phyloP scores from a whole-genome alignment of 345 rosid genomes.

The Aethionema arabicum region DNA sequence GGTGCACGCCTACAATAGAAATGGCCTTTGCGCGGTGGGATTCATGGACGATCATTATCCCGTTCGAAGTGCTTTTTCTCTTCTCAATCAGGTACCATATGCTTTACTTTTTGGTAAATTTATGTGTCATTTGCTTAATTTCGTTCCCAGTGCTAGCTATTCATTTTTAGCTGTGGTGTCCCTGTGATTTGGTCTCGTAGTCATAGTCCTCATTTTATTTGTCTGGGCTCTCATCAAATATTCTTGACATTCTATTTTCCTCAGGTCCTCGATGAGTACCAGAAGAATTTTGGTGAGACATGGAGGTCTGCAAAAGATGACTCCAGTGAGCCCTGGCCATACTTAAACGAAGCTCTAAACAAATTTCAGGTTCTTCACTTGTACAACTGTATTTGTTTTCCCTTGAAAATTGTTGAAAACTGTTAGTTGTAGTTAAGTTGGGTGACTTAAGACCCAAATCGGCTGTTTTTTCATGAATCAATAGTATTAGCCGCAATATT shows the following conservation, averaged over 20 bases:
- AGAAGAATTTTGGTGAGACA: slow-evolving; percentile 83
- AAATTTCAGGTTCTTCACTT: slow-evolving; percentile 70
- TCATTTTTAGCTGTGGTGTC: neutral
- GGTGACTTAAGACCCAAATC: neutral
- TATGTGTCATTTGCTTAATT: too few relatives aligned
- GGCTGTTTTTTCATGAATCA: neutral
- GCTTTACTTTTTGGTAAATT: neutral
- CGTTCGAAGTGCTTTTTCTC: slow-evolving; percentile 85
- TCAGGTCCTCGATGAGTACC: slow-evolving; percentile 91
- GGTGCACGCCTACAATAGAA: slow-evolving; percentile 86
- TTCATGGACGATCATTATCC: slow-evolving; percentile 99
- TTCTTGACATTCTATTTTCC: slow-evolving; percentile 11
- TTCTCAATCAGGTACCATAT: slow-evolving; percentile 73
- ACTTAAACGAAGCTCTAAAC: slow-evolving; percentile 66
- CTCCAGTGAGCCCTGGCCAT: slow-evolving; percentile 74
- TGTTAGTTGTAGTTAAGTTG: slow-evolving; percentile 3
- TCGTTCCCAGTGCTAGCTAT: too few relatives aligned
- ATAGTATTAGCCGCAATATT: neutral
- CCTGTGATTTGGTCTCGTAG: neutral
- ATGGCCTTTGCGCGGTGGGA: slow-evolving; percentile 83
- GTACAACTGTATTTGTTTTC: slow-evolving; percentile 1
- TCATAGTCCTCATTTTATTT: neutral
- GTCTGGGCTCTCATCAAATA: neutral
- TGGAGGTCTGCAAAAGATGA: slow-evolving; percentile 74
- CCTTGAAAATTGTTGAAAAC: neutral